Evolutionary conservation across 2,329 filamentous ascomycete species (phyloP), one percentile per base, ranked within the genome.

Genomic region (Calonectria montana): DNA sequence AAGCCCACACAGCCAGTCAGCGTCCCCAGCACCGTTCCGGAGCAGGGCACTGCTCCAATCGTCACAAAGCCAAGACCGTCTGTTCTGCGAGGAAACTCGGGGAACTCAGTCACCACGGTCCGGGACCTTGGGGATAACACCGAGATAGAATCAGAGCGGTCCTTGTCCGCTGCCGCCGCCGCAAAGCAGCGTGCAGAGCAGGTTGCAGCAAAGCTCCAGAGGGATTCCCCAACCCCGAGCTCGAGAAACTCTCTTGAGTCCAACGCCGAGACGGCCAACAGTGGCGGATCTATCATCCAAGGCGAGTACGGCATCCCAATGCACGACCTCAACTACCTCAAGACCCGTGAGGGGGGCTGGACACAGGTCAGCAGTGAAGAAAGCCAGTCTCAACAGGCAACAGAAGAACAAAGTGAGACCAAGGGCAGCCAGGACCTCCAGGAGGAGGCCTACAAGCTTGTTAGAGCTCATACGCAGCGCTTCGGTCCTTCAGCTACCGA

Each of bases 61-160:
- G 50, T 79, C 35, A 65, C 80, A 1, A 82, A 78, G 61, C 82
- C 83, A 0, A 79, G 84, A 35, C 85, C 86, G 2, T 87, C 86
- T 3, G 81, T 87, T 15, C 73, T 87, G 50, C 85, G 86, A 57
- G 83, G 82, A 18, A 84, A 81, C 74, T 86, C 85, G 15, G 82
- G 82, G 35, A 83, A 83, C 64, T 84, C 83, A 0, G 80, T 85
- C 13, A 78, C 77, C 29, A 82, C 80, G 29, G 35, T 73, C 9
- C 53, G 70, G 10, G 78, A 80, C 29, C n/a, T 72, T 16, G 70
- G 78, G 2, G 78, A 80, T 41, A 81, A 80, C 13, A 74, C 78
- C 55, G 80, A 76, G 27, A 61, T 68, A 7, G 74, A 79, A 4
- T 72, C 77, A 0, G 80, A 82, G 63, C 79, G 79, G 69, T 72